Base-by-base conservation (phyloP, 2,329 filamentous ascomycete genomes). In the Aspergillus transmontanensis region DNA sequence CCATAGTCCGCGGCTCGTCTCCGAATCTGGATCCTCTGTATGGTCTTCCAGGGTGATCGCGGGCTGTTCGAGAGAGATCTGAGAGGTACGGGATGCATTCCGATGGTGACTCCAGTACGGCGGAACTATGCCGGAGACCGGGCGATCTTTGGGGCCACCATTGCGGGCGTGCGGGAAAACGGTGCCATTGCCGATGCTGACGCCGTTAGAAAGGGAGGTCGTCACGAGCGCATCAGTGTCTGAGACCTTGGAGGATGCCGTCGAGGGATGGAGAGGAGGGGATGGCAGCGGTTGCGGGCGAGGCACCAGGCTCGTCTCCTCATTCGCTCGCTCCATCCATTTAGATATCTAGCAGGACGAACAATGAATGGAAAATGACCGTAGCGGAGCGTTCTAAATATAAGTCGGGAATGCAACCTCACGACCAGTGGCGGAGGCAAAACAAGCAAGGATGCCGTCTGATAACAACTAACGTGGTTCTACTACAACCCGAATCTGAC, bases 41-140 rank as follows among this genome's bases (percentile, higher is more conserved):
- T 90, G 86, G 72, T 90, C 88, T 69, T 89, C 86, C 28, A 90
- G 81, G 2, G 80, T 82, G 66, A 90, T 90, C 43, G 80, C 68
- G 26, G 78, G 73, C n/a, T 69, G 73, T n/a, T 73, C 74, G 12
- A 77, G 58, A 1, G 79, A 80, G 9, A 67, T 70, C 41, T 80
- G 74, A 9, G 80, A 82, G 19, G 75, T 71, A 32, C 78, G 78
- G 23, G 80, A 82, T 21, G 73, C 64, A 58, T 76, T 74, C 55
- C 80, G 77, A 58, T 77, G 74, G 59, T 82, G 80, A 28, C 75
- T 74, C 81, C 81, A 83, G 65, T 82, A 82, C 11, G 80, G 80
- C 23, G 81, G 81, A 39, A 78, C 70, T 64, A 78, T 71, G 32
- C 71, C 71, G 41, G 77, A 78, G 26, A 70, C 60, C 9, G 72